Base-by-base conservation (phyloP, 352 stramenopile genomes). In the Pythium rhizo-oryzae region DNA sequence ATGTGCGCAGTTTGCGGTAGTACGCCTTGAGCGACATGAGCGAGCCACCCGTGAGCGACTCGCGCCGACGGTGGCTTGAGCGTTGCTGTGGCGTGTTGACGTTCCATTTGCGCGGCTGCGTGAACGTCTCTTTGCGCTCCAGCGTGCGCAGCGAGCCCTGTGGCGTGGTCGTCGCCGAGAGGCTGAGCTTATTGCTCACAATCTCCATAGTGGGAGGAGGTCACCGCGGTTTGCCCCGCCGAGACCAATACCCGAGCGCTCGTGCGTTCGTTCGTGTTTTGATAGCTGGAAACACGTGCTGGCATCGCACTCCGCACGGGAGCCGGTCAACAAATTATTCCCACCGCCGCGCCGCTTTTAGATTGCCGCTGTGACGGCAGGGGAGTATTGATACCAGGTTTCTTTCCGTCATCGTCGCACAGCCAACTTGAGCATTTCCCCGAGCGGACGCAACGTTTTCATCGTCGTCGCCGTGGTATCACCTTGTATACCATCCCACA, bases 21-120 rank as follows among this genome's bases (percentile, higher is more conserved):
- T 91, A 82, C 4, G 76, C 71, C 62, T 90, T 91, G 5, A 92
- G 67, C 18, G 84, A 92, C 30, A 88, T 59, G 58, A 90, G 74
- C 39, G 79, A 89, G 24, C 64, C 80, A n/a, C 52, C 57, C 19
- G 56, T 47, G 16, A 59, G 5, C 8, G 68, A 67, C 50, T 74
- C 71, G 23, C 68, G 62, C 6, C 61, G 61, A 7, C 57, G 46
- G 39, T 69, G 46, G 60, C 60, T 67, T 0, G 44, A 47, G 12
- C 68, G 59, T 8, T 37, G 65, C 47, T 59, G 65, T 16, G 30
- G 47, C n/a, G 41, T 65, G 35, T 60, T 61, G 1, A 19, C 58
- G 50, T 79, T 87, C 76, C 70, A 86, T 57, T 57, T 70, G 5
- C 69, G 62, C n/a, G 58, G 58, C 15, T 61, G 46, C 4, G 55